Base-by-base conservation (phyloP, 1,139 yeast genomes). In the Barnettozyma hawaiiensis region DNA sequence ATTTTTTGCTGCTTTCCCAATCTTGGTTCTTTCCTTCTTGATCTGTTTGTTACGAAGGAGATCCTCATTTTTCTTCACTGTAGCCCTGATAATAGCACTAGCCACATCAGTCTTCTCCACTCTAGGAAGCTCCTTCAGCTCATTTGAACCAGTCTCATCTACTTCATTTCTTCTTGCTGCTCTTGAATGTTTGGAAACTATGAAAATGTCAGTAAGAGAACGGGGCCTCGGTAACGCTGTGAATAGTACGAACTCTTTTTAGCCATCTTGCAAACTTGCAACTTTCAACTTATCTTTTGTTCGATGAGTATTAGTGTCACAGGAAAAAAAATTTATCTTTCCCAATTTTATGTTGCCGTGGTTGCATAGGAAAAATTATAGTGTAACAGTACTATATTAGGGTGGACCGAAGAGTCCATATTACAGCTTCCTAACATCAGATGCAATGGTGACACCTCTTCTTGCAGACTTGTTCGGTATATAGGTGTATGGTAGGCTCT, bases 131-230 rank as follows among this genome's bases (percentile, higher is more conserved):
- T 64, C 59, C 21, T 69, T 66, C 37, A 82, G 66, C 16, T 73
- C 70, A 49, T 69, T 73, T 11, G 73, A 72, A 50, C 76, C 83
- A 7, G 66, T 64, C 16, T 63, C 70, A 12, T 63, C 68, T 29
- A 66, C 62, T 42, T 68, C 70, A 4, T 81, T 83, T 59, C 87
- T 71, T 65, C 90, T 77, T 4, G 92, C 90, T 6, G 89, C 89
- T 66, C 92, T 75, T 38, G 89, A 80, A 50, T 74, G 79, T 51
- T 81, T 82, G 11, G 87, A 80, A 26, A 80, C 74, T 70, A 53
- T 5, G 23, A 7, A n/a, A 6, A 26, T n/a, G 16, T 26, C 9
- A 26, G 29, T 12, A 26, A 3, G 15, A 5, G 29, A 6, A 26
- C n/a, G n/a, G n/a, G n/a, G n/a, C 7, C 8, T 9, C 16, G 3